Conservation (phyloP, 257 asterid species). For the Asclepias syriaca region DNA sequence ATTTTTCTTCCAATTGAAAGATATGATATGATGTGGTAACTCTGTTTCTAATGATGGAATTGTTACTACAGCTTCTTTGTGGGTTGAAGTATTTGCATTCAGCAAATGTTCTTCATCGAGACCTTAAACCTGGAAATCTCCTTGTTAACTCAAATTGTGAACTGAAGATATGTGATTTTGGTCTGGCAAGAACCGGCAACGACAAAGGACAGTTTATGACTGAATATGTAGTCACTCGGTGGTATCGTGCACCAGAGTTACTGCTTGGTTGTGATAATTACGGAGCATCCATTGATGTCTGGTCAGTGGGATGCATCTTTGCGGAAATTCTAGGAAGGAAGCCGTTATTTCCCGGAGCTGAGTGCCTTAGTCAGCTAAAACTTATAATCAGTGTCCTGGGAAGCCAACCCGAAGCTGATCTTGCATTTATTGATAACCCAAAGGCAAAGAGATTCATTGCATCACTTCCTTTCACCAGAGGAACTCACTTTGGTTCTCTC, state of each 20-base stretch:
- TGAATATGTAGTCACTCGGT: constrained; percentile 44
- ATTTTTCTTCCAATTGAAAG: background rate
- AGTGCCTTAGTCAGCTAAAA: constrained; percentile 42
- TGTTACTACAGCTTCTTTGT: constrained; percentile 31
- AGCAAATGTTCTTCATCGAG: constrained; percentile 45
- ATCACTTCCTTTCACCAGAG: constrained; percentile 34
- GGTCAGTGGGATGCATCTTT: constrained; percentile 49
- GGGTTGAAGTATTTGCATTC: constrained; percentile 43
- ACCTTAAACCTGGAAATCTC: constrained; percentile 47
- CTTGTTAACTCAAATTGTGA: constrained; percentile 40
- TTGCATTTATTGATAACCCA: constrained; percentile 34
- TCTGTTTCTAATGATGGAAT: background rate
- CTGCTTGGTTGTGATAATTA: constrained; percentile 40
- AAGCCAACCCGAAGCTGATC: constrained; percentile 31
- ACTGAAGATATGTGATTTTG: constrained; percentile 45
- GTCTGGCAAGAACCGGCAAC: constrained; percentile 42
- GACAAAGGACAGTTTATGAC: constrained; percentile 46
- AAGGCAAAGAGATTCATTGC: constrained; percentile 36
- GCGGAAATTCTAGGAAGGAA: constrained; percentile 42
- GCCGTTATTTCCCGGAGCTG: constrained; percentile 43
- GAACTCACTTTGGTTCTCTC: constrained; percentile 31
- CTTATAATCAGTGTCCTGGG: constrained; percentile 37
- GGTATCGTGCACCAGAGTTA: constrained; percentile 47
- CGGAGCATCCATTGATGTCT: constrained; percentile 39
- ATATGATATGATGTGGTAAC: background rate